Evolutionary conservation across 2,329 filamentous ascomycete genomes (phyloP), one percentile per base, ranked within the genome.

Genomic region (Neonectria ditissima): DNA sequence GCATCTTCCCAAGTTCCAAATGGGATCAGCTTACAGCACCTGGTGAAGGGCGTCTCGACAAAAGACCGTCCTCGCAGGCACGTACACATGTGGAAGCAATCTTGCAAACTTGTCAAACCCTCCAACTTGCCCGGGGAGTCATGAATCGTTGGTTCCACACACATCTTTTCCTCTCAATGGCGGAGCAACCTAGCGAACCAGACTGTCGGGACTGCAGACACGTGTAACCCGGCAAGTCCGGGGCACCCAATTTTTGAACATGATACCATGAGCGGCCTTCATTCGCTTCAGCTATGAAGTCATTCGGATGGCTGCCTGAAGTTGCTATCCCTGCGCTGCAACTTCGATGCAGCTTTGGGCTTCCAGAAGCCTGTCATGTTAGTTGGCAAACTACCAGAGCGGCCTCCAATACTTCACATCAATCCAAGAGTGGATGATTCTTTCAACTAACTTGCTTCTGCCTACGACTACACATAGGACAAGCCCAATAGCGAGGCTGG

Each of bases 131-230:
- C 37, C 37, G 37, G 11, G 7, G 37, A 41, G n/a, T 20, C 37
- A 41, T 20, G 37, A 41, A 8, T 41, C 8, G n/a, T 5, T 5
- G 37, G 37, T 41, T 20, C 22, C 26, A 30, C 26, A 45, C 43
- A 45, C 14, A 45, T n/a, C 16, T 32, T 14, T 30, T 32, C 37
- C 20, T 20, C 34, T 16, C 24, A 20, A 24, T 50, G 44, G 58
- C 58, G 51, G 43, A 56, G 59, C 34, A 41, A 45, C 13, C 37
- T 47, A 53, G 22, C 24, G 32, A 54, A 55, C 59, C 55, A 62
- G 26, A 44, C 59, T 63, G 22, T 24, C 60, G 52, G 58, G 41
- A 55, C 50, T 59, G n/a, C 26, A 32, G 16, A 37, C 26, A 18
- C 30, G 16, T 32, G 44, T 37, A 59, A 51, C 60, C 26, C 56